A percentile compares a stretch with the other conserved stretches of the same genome.
Evolutionary conservation across 1,139 yeast species (phyloP).

Genomic region (Hyphopichia wangnamkhiaoensis): DNA sequence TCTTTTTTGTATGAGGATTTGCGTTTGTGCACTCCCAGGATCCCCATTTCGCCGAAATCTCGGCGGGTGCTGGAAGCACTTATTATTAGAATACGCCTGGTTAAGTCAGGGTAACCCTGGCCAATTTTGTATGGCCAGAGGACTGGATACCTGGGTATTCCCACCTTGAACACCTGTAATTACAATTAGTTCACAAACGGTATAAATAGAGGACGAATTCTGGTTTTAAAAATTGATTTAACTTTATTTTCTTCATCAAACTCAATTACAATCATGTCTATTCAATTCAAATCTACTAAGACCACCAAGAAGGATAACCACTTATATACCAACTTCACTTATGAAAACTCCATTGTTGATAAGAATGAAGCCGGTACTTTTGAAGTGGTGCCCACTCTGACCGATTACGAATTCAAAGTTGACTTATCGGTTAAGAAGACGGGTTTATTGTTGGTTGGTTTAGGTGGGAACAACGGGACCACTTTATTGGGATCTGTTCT

Average conservation of each 20-base stretch:
- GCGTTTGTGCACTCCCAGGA: background rate
- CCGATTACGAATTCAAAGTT: constrained; percentile 82
- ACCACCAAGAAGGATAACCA: constrained; percentile 58
- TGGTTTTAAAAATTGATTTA: constrained; percentile 2
- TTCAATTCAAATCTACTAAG: constrained; percentile 66
- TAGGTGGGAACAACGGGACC: constrained; percentile 97
- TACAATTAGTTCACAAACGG: constrained; percentile 11
- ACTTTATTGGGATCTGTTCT: constrained; percentile 83
- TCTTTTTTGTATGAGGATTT: too few relatives aligned
- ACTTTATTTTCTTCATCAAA: background rate
- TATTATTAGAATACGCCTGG: too few relatives aligned
- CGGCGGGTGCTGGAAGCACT: too few relatives aligned
- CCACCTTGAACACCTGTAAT: too few relatives aligned
- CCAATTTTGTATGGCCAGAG: too few relatives aligned
- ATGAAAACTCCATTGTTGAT: constrained; percentile 34
- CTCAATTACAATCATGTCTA: constrained; percentile 17
- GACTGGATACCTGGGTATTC: too few relatives aligned
- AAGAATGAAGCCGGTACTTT: constrained; percentile 56
- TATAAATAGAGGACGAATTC: constrained; percentile 18
- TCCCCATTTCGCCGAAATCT: constrained; percentile 28
- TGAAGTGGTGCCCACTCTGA: constrained; percentile 69
- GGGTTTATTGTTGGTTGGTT: constrained; percentile 88
- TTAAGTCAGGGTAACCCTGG: too few relatives aligned
- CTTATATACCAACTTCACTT: constrained; percentile 67
- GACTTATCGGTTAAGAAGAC: constrained; percentile 82